A percentile compares a stretch with the other conserved stretches of the same genome.
Conservation (phyloP, 2,329 filamentous ascomycete species). For the Berkeleyomyces basicola region DNA sequence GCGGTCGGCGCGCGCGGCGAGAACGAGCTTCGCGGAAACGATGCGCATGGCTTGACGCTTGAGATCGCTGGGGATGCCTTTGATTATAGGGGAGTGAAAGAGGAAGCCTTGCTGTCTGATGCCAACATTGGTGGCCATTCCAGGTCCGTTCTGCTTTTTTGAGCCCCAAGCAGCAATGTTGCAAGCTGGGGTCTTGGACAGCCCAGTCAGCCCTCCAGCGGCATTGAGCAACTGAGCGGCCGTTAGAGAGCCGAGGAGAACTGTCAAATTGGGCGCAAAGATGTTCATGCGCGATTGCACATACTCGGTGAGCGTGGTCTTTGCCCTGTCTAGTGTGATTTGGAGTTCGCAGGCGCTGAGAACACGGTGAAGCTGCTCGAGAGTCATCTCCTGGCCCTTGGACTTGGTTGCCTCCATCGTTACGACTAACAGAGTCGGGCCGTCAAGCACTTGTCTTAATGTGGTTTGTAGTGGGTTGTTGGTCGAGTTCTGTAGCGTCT, state of each 20-base stretch:
- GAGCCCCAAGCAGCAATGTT: constrained; percentile 84
- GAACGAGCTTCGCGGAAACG: constrained; percentile 77
- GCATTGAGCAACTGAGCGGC: constrained; percentile 94
- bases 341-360: constrained; percentile 72
- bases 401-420: constrained; percentile 88
- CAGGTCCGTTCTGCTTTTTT: constrained; percentile 60
- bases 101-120: constrained; percentile 85
- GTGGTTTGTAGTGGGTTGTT: constrained; percentile 64
- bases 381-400: constrained; percentile 58
- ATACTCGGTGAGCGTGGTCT: constrained; percentile 75
- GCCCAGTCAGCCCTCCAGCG: constrained; percentile 69
- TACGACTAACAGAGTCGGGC: constrained; percentile 86
- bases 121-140: constrained; percentile 83
- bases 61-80: constrained; percentile 66
- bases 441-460: constrained; percentile 68
- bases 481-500: constrained; percentile 55
- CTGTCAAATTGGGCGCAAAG: constrained; percentile 87
- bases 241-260: constrained; percentile 77
- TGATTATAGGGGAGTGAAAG: constrained; percentile 80
- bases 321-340: constrained; percentile 72
- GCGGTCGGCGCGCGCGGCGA: constrained; percentile 83
- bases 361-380: constrained; percentile 59
- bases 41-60: constrained; percentile 92
- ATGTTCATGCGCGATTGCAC: constrained; percentile 94
- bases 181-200: constrained; percentile 85